Evolutionary conservation across 441 rosid genomes (phyloP).

Genomic region (Adansonia rubrostipa): DNA sequence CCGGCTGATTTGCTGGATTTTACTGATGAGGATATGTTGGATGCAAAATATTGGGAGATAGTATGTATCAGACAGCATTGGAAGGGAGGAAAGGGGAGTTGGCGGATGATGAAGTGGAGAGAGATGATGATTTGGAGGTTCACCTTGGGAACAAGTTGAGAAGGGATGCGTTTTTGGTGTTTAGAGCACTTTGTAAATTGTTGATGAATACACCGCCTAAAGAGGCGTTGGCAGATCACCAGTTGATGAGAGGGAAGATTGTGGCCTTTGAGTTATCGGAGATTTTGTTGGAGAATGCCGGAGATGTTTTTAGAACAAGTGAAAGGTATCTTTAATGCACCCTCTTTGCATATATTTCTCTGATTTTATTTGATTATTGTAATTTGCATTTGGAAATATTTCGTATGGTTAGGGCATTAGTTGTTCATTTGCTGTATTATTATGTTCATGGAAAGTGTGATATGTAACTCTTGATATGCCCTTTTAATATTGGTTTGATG

Average conservation of each 20-base stretch:
- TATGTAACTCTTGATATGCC: not conserved
- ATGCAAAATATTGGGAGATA: constrained; percentile 99
- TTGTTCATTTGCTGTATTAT: not conserved
- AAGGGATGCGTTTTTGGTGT: constrained; percentile 96
- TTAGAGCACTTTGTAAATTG: constrained; percentile 96
- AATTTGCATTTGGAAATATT: not conserved
- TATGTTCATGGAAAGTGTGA: constrained; percentile 4
- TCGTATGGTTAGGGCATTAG: not conserved
- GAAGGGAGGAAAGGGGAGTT: constrained; percentile 98
- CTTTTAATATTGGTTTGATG: not conserved
- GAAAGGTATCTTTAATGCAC: constrained; percentile 61
- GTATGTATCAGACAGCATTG: constrained; percentile 97
- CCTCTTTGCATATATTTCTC: not conserved
- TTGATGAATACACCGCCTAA: constrained; percentile 97
- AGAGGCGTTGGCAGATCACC: constrained; percentile 85
- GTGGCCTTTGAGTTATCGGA: constrained; percentile 94
- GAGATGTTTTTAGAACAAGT: constrained; percentile 96
- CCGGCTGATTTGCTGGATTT: constrained; percentile 97
- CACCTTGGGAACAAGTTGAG: constrained; percentile 98
- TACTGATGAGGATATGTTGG: constrained; percentile 97
- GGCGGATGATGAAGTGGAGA: constrained; percentile 78
- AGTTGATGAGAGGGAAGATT: constrained; percentile 93
- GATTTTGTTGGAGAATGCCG: constrained; percentile 97
- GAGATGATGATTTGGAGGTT: constrained; percentile 92
- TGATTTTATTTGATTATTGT: not conserved